Evolutionary conservation across 768 basidiomycete genomes (phyloP), one percentile per base, ranked within the genome.

Genomic region (Omphalotus guepiniiformis): DNA sequence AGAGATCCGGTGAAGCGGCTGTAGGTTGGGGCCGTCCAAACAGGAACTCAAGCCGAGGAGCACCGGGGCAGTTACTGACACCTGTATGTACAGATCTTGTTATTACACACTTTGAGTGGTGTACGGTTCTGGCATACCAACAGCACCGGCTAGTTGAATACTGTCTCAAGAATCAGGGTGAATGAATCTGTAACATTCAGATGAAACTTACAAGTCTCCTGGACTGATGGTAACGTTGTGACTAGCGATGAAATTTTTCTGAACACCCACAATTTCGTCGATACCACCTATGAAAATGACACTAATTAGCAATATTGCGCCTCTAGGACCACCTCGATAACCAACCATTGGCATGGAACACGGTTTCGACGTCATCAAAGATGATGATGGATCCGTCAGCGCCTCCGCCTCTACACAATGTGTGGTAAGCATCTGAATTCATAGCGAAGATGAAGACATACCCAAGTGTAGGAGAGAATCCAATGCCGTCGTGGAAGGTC

Each of bases 401-500:
- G 2, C 57, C 57, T 13, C 54, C 54, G 3, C 52, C 51, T 25
- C 51, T 71, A 41, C n/a, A 32, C 23, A 18, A 13, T 29, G 28
- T 48, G 25, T 37, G 35, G 28, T 42, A 2, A 38, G 29, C n/a
- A 42, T n/a, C 21, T 42, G 23, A 37, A 7, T 9, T n/a, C n/a
- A n/a, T n/a, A n/a, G 18, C n/a, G 13, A 13, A 18, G 39, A 16
- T 23, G 21, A 18, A n/a, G 25, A 56, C 62, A 26, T 48, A 68
- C 66, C 67, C 64, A 15, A 53, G 38, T 28, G 59, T 60, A 2
- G 53, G 55, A 11, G 71, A 73, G 50, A 71, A 69, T 12, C 67
- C 73, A 48, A 73, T 73, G n/a, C 72, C 68, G 47, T 73, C 73
- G 53, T 74, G 68, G 63, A 70, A 70, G 12, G 65, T 56, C 34